A percentile compares a stretch with the other conserved stretches of the same genome.
These are phyloP conservation scores for Leishmania major DNA, from an alignment of 208 protist genomes.

Conservation along the genomic window DNA sequence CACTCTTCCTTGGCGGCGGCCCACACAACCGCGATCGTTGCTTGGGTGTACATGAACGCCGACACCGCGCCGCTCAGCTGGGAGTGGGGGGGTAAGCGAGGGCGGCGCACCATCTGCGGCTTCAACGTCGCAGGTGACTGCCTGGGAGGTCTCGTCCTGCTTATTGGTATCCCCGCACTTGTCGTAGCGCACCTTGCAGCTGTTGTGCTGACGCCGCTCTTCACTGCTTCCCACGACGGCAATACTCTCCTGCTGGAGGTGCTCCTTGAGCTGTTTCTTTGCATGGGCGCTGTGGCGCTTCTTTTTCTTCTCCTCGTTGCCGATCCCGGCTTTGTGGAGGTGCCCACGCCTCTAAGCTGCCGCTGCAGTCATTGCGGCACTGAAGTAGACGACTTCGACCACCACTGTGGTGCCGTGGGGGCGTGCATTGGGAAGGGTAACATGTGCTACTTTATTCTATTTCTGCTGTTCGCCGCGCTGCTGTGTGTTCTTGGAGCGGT, in stretches of 20 bases:
- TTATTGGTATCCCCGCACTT: conserved; percentile 25
- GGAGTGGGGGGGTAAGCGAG: background rate
- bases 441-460: conserved; percentile 75
- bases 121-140: conserved; percentile 37
- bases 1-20: background rate
- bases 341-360: conserved; percentile 30
- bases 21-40: background rate
- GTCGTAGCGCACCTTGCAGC: conserved; percentile 15
- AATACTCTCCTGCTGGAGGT: conserved; percentile 8
- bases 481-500: conserved; percentile 16
- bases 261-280: conserved; percentile 19
- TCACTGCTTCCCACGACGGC: background rate
- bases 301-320: conserved; percentile 36
- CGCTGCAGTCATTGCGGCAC: conserved; percentile 48
- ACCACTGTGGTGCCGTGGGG: conserved; percentile 79
- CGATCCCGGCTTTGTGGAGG: conserved; percentile 55
- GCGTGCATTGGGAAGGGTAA: conserved; percentile 76
- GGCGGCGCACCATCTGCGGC: conserved; percentile 13
- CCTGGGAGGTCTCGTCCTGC: conserved; percentile 21
- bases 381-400: conserved; percentile 78
- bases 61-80: background rate
- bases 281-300: background rate
- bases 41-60: background rate
- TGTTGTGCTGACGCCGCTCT: conserved; percentile 16
- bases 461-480: conserved; percentile 32